Evolutionary conservation across 2,329 filamentous ascomycete species (phyloP), one percentile per base, ranked within the genome.

Genomic region (Verticillium nubilum): DNA sequence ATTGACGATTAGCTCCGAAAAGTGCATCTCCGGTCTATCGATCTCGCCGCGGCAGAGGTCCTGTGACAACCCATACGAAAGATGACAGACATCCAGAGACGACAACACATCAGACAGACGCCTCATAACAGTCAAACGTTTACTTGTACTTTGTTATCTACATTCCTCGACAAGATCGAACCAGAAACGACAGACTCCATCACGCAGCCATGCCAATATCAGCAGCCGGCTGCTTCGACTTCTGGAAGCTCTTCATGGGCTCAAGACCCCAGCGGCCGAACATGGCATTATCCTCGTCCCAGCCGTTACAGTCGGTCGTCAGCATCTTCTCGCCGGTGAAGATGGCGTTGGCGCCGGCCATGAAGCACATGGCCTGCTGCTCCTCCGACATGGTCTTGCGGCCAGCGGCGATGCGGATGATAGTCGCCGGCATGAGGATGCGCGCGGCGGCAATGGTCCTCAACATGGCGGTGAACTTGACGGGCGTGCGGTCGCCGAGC

Each of bases 251-350:
- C 73, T 78, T 78, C 91, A 97, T 96, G 1, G 92, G 90, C 68
- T 85, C 81, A 60, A 95, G 76, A 0, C 92, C 92, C 89, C 91
- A 96, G 57, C 86, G 83, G 2, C 87, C 84, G 76, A 97, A 96
- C 86, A 96, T 91, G 50, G 78, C 86, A 63, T 85, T 87, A 69
- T 97, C 92, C 74, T 96, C 90, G 63, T 95, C 91, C 90, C 91
- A 97, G 29, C 91, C 91, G 66, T 91, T 93, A 71, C 91, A 96
- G 60, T 92, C 90, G 0, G 92, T 97, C 4, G 92, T 97, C 75
- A 96, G 73, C 92, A 97, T 96, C 81, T 94, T 96, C 78, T 97
- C 92, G 9, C 92, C 92, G 0, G 92, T 97, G 71, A 97, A 97
- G 33, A 97, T 89, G n/a, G 92, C 92, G 68, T 97, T 97, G 1